These are phyloP conservation scores for Dacryopinax primogenitus DNA, from an alignment of 768 basidiomycete genomes.

Conservation along the genomic window DNA sequence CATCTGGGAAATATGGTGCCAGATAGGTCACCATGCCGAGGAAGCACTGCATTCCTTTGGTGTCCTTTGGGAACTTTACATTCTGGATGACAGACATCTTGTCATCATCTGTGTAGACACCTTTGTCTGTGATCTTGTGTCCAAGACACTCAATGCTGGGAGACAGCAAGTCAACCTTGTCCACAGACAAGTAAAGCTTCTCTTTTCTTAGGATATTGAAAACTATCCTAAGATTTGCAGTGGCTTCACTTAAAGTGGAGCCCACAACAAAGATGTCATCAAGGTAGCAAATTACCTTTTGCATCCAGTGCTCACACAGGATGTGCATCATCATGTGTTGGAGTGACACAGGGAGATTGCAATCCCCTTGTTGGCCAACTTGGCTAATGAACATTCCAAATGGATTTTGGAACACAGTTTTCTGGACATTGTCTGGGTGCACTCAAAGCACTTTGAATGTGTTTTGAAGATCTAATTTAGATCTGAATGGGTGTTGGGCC, in stretches of 20 bases:
- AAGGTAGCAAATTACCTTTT: slow-evolving; percentile 34
- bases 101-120: not conserved
- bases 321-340: slow-evolving; percentile 34
- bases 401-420: slow-evolving; percentile 26
- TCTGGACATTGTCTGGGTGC: slow-evolving; percentile 6
- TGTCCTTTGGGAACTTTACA: not conserved
- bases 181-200: slow-evolving; percentile 26
- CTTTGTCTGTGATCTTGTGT: not conserved
- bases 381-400: slow-evolving; percentile 31
- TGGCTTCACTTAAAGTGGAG: slow-evolving; percentile 30
- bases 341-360: slow-evolving; percentile 36
- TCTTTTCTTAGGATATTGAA: slow-evolving; percentile 24
- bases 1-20: not conserved
- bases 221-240: slow-evolving; percentile 25
- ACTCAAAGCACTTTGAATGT: slow-evolving; percentile 10
- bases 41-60: not conserved
- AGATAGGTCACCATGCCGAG: not conserved
- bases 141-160: slow-evolving; percentile 23
- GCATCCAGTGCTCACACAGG: slow-evolving; percentile 31
- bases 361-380: slow-evolving; percentile 36
- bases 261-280: slow-evolving; percentile 36
- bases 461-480: slow-evolving; percentile 14
- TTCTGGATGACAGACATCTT: not conserved
- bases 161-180: slow-evolving; percentile 29
- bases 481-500: slow-evolving; percentile 27